These are phyloP conservation scores for Endogone sp. DNA, from an alignment of 192 early-diverging fungal genomes.

Conservation along the genomic window DNA sequence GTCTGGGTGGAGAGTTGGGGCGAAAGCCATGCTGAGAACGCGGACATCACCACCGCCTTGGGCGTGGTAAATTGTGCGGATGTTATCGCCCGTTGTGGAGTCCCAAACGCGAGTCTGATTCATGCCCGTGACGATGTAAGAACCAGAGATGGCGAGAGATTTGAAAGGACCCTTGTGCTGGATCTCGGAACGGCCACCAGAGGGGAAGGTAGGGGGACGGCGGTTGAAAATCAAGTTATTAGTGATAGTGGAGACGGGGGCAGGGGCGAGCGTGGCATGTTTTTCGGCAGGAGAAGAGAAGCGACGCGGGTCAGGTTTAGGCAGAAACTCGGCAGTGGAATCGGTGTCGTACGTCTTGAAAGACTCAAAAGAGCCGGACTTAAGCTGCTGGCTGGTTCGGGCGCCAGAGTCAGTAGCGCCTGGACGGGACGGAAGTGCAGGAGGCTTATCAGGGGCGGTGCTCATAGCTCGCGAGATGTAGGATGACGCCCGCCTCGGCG, in stretches of 20 bases:
- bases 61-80: constrained; percentile 39
- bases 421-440: no score
- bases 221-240: not conserved
- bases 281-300: constrained; percentile 2
- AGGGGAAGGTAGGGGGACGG: constrained; percentile 12
- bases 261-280: constrained; percentile 14
- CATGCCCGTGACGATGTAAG: constrained; percentile 38
- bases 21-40: constrained; percentile 37
- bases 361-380: not conserved
- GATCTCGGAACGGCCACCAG: constrained; percentile 30
- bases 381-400: not conserved
- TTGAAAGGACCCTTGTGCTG: constrained; percentile 40
- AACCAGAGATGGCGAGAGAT: constrained; percentile 49
- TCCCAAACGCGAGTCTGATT: constrained; percentile 38
- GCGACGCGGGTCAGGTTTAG: not conserved
- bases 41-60: constrained; percentile 44
- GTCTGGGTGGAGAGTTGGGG: constrained; percentile 42
- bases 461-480: no score
- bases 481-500: no score
- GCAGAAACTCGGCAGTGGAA: not conserved
- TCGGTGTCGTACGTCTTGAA: not conserved
- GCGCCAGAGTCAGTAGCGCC: no score
- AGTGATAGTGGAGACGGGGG: constrained; percentile 5
- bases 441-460: no score
- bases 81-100: constrained; percentile 39